A percentile compares a stretch with the other conserved stretches of the same genome.
Conservation (phyloP, 768 basidiomycete species). For the Boletus rex-veris region DNA sequence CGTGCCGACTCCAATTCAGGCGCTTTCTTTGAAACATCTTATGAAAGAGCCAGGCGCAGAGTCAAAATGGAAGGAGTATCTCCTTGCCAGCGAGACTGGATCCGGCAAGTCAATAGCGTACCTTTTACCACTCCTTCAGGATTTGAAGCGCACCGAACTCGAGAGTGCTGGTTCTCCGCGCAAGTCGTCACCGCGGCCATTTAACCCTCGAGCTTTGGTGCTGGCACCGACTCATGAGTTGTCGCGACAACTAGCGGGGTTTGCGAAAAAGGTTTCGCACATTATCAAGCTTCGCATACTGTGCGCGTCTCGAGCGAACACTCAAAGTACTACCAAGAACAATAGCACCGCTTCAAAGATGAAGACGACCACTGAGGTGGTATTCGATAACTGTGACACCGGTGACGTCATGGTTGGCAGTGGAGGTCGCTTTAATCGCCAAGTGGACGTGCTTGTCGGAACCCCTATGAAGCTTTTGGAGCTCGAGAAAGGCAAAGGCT, state of each 20-base stretch:
- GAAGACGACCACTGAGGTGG: conserved; percentile 21
- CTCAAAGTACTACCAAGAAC: conserved; percentile 18
- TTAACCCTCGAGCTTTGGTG: conserved; percentile 74
- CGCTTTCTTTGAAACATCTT: conserved; percentile 65
- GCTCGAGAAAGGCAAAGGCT: conserved; percentile 51
- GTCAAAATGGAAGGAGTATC: conserved; percentile 39
- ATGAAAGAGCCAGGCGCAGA: conserved; percentile 31
- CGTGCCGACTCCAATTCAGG: conserved; percentile 75
- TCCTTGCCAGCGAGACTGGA: conserved; percentile 87
- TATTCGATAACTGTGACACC: conserved; percentile 22
- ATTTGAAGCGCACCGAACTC: conserved; percentile 65
- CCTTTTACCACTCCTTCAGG: conserved; percentile 77
- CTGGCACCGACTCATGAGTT: conserved; percentile 91
- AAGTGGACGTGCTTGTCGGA: conserved; percentile 58
- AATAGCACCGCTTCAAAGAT: conserved; percentile 50
- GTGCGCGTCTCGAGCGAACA: conserved; percentile 65
- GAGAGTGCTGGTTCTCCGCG: conserved; percentile 2
- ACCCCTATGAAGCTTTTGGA: conserved; percentile 65
- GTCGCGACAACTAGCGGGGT: conserved; percentile 69
- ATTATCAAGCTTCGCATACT: conserved; percentile 70
- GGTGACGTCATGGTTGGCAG: conserved; percentile 30
- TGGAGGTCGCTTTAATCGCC: conserved; percentile 13
- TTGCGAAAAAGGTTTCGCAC: conserved; percentile 75
- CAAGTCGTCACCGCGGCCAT: conserved; percentile 20
- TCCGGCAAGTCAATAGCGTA: conserved; percentile 93